phyloP scores from a whole-genome alignment of 2,329 filamentous ascomycete species.

The Alternaria conjuncta region DNA sequence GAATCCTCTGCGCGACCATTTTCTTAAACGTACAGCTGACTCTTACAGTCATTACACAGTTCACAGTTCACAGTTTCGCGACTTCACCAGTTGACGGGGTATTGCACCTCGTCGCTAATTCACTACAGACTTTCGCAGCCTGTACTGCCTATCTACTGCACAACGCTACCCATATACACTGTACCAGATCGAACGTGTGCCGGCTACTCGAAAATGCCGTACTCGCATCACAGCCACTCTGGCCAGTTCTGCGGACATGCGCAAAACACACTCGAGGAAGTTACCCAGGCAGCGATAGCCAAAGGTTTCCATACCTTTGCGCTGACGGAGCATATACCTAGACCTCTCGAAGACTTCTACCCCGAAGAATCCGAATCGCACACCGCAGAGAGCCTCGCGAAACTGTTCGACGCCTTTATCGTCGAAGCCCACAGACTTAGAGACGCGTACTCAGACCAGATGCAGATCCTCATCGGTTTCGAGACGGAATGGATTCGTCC shows the following conservation, averaged over 20 bases:
- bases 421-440: conserved; percentile 76
- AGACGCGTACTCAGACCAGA: conserved; percentile 69
- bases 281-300: conserved; percentile 78
- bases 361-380: conserved; percentile 75
- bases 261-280: conserved; percentile 80
- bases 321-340: conserved; percentile 94
- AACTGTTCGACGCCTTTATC: conserved; percentile 74
- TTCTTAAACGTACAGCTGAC: not conserved
- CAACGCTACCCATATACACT: not conserved
- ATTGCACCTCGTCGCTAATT: not conserved
- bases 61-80: not conserved
- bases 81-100: not conserved
- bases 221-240: conserved; percentile 97
- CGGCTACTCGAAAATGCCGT: conserved; percentile 71
- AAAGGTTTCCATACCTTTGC: conserved; percentile 83
- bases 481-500: conserved; percentile 92
- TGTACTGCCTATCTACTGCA: not conserved
- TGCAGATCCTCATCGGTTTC: conserved; percentile 86
- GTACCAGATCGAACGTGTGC: not conserved
- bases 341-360: conserved; percentile 80
- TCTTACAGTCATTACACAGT: not conserved
- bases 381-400: conserved; percentile 40
- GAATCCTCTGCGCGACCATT: not conserved
- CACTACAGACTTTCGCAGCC: not conserved
- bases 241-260: conserved; percentile 95